Base-by-base conservation (phyloP, 805 yeast species). In the Yarrowia sp. region DNA sequence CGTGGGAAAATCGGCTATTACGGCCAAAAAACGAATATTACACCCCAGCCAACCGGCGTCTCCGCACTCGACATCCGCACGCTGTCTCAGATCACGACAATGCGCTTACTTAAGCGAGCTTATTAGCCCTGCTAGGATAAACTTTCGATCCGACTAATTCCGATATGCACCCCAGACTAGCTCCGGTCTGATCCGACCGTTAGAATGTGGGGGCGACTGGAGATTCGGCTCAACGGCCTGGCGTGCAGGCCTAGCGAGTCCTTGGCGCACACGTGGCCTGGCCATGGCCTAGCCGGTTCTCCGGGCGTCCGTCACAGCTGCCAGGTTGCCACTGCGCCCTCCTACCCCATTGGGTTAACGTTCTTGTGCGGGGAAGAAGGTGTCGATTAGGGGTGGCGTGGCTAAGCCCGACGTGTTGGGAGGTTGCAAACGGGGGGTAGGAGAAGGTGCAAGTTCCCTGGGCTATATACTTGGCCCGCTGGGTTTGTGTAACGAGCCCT, bases 161-260 rank as follows among this genome's bases (percentile, higher is more conserved):
- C 58, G 58, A 51, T 51, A 51, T 51, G 58, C 27, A 51, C 58
- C 58, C 58, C 58, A 24, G 58, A 51, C 27, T 51, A 32, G 27
- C 10, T 47, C 58, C 58, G 58, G 58, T 51, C 24, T 51, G 31
- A 35, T 51, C 58, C 58, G 58, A 51, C 58, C 58, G 58, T 51
- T 51, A 16, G 58, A 35, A 13, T 35, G 42, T 33, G 58, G 42
- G 44, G 42, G 41, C 14, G 24, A 4, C 10, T n/a, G n/a, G n/a
- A n/a, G n/a, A n/a, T n/a, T n/a, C n/a, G n/a, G n/a, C n/a, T n/a
- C n/a, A n/a, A n/a, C n/a, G n/a, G n/a, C n/a, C n/a, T n/a, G n/a
- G n/a, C n/a, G n/a, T n/a, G 29, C 29, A 13, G 14, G 4, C 29
- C 22, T 25, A 5, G 4, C 5, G 10, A 2, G 1, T 10, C n/a